Conservation (phyloP, 805 yeast species). For the Candida nemodendra region DNA sequence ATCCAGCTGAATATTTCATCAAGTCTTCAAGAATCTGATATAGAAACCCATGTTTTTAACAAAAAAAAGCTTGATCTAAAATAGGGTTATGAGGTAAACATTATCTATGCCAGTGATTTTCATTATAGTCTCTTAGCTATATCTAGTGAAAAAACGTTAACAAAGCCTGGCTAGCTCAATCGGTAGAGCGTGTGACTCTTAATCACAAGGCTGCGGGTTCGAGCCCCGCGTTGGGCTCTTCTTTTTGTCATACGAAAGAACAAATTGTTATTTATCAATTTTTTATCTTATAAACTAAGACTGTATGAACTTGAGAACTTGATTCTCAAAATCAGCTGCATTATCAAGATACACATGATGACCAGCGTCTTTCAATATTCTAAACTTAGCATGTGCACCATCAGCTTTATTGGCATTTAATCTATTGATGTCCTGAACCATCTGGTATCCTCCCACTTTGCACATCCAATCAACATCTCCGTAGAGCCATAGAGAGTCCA, state of each 20-base stretch:
- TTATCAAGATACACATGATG: conserved; percentile 58
- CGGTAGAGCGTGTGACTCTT: conserved; percentile 30
- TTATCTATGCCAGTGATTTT: too few relatives aligned
- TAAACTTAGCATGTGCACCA: conserved; percentile 30
- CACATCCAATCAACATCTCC: conserved; percentile 77
- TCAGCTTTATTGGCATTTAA: conserved; percentile 10
- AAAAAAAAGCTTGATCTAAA: too few relatives aligned
- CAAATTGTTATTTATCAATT: not conserved
- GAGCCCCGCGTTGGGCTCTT: conserved; percentile 25
- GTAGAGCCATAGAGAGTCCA: conserved; percentile 58
- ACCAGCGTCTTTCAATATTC: conserved; percentile 45
- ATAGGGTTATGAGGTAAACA: too few relatives aligned
- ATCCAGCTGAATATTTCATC: too few relatives aligned
- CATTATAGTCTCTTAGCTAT: too few relatives aligned
- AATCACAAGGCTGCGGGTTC: conserved; percentile 30
- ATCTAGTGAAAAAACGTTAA: too few relatives aligned
- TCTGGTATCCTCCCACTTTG: conserved; percentile 52
- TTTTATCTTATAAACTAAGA: not conserved
- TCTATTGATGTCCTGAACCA: conserved; percentile 35
- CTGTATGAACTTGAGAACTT: conserved; percentile 26
- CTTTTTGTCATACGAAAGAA: conserved; percentile 2
- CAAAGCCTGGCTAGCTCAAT: conserved; percentile 26
- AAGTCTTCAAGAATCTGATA: too few relatives aligned
- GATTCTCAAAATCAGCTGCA: conserved; percentile 32
- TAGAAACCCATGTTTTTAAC: too few relatives aligned